Percentiles rank a stretch among this genome's conserved stretches.
These are phyloP conservation scores for Daedaleopsis nitida DNA, from an alignment of 768 basidiomycete genomes.

Conservation along the genomic window DNA sequence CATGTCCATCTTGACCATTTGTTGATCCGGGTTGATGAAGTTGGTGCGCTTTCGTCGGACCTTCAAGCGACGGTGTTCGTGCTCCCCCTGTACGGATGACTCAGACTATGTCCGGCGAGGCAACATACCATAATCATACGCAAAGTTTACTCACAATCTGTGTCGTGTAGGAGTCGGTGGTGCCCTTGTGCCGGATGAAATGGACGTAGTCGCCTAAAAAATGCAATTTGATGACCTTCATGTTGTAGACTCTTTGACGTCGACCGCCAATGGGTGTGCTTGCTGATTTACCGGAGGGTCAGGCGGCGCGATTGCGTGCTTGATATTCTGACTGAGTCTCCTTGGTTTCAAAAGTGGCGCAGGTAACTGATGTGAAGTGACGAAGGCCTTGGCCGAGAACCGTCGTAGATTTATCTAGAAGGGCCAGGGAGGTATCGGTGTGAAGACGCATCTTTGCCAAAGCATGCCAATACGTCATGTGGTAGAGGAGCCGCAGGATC, in stretches of 20 bases:
- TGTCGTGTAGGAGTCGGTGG: conserved; percentile 38
- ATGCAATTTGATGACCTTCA: conserved; percentile 39
- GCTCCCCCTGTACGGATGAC: conserved; percentile 32
- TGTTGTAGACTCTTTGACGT: conserved; percentile 27
- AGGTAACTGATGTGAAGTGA: conserved; percentile 29
- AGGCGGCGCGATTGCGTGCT: conserved; percentile 14
- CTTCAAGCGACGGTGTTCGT: conserved; percentile 35
- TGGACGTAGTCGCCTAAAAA: conserved; percentile 35
- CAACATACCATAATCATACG: not conserved
- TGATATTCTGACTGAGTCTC: conserved; percentile 29
- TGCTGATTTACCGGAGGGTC: not conserved
- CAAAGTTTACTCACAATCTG: conserved; percentile 28
- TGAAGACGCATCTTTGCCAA: conserved; percentile 38
- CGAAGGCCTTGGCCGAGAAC: conserved; percentile 24
- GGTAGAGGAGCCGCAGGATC: conserved; percentile 28
- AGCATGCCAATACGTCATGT: conserved; percentile 35
- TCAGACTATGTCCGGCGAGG: not conserved
- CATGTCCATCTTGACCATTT: conserved; percentile 28
- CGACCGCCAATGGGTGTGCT: not conserved
- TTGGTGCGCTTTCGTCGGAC: conserved; percentile 29
- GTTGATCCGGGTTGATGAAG: conserved; percentile 19
- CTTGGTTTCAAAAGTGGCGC: conserved; percentile 25
- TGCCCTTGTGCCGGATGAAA: conserved; percentile 33
- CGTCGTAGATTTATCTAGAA: conserved; percentile 23
- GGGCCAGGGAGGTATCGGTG: conserved; percentile 26